Base-by-base conservation (phyloP, 2,329 filamentous ascomycete species). In the Pestalotiopsis sp. region DNA sequence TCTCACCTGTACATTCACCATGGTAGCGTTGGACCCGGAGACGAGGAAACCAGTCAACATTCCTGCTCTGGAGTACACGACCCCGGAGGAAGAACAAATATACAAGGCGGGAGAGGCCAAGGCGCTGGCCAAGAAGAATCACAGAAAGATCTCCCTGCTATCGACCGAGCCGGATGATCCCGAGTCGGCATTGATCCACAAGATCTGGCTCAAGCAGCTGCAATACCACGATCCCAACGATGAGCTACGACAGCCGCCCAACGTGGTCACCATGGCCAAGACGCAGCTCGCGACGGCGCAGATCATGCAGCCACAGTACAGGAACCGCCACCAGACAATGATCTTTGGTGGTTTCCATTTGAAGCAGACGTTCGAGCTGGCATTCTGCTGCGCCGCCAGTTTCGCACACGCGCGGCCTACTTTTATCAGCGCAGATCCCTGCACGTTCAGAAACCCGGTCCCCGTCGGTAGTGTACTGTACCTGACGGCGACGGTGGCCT, bases 291-390 rank as follows among this genome's bases (percentile, higher is more conserved):
- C 77, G n/a, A 80, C 90, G 2, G 90, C 91, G 12, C 87, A 86
- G 73, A 92, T 94, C 72, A 93, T 93, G 91, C 91, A 93, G 76
- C 92, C 92, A 0, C 90, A 81, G 68, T 80, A 81, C 68, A 75
- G 80, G 31, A 81, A 81, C 71, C 77, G 80, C 2, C 91, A 93
- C 78, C 90, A 92, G 74, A 92, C 92, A 78, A 93, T 93, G 91
- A 92, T 94, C 67, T 94, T 93, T 74, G 92, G 92, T 65, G 92
- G 92, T 14, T 93, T 91, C 76, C 85, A 93, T 12, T 83, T 94
- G 12, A 92, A 92, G 76, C 89, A 92, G 75, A 92, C 91, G 0
- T 93, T 93, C 74, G 92, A 94, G 79, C 84, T 93, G 6, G 91
- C 92, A 1, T 94, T 93, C 80, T 93, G 91, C 77, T 92, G 90